phyloP scores from a whole-genome alignment of 345 rosid genomes.

The Corymbia maculata region DNA sequence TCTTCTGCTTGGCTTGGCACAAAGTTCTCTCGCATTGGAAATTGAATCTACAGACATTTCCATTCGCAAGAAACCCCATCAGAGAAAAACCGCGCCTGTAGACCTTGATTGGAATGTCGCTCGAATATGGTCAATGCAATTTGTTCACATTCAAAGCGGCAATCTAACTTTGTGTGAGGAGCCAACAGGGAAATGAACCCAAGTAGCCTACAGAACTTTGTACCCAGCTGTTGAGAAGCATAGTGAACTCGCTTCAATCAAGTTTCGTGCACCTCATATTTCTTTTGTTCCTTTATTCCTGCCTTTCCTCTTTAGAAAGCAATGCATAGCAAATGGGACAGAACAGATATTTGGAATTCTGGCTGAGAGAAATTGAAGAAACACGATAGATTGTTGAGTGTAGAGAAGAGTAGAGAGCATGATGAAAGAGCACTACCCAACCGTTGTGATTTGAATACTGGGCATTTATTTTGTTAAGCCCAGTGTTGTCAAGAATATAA shows the following conservation, averaged over 20 bases:
- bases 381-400: not conserved
- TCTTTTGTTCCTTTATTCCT: not conserved
- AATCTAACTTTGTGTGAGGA: not conserved
- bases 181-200: not conserved
- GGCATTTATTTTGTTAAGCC: not conserved
- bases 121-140: not conserved
- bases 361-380: not conserved
- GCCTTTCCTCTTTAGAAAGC: not conserved
- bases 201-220: not conserved
- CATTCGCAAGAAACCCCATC: not conserved
- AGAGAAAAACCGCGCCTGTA: not conserved
- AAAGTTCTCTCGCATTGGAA: not conserved
- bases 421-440: not conserved
- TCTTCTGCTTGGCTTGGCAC: constrained; percentile 4
- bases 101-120: not conserved
- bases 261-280: not conserved
- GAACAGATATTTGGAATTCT: not conserved
- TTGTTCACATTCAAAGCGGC: not conserved
- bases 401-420: not conserved
- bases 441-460: not conserved
- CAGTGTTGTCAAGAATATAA: not conserved
- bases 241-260: not conserved
- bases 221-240: not conserved
- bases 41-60: not conserved
- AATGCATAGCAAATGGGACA: not conserved